A percentile compares a stretch with the other conserved stretches of the same genome.
These are phyloP conservation scores for Rubroboletus pulcherrimus DNA, from an alignment of 768 basidiomycete genomes.

Conservation along the genomic window DNA sequence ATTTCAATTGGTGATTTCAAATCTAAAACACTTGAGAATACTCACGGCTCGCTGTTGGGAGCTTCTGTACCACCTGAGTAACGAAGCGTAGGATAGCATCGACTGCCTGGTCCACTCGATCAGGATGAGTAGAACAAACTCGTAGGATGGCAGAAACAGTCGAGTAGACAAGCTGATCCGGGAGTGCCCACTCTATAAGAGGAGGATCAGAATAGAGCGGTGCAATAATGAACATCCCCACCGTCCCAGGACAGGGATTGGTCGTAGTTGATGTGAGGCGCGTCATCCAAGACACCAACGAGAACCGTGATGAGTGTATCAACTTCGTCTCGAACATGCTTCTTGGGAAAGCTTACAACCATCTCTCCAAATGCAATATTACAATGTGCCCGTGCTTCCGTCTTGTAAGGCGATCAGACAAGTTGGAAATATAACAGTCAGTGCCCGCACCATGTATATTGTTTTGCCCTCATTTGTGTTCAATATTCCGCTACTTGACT, in stretches of 20 bases:
- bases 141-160: constrained; percentile 74
- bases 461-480: constrained; percentile 16
- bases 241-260: constrained; percentile 77
- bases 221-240: constrained; percentile 28
- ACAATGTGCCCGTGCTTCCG: constrained; percentile 69
- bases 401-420: constrained; percentile 36
- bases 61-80: constrained; percentile 49
- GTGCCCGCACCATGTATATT: constrained; percentile 56
- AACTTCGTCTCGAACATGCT: constrained; percentile 47
- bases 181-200: constrained; percentile 74
- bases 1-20: neutral
- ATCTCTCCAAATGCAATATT: constrained; percentile 83
- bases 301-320: constrained; percentile 56
- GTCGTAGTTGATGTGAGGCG: constrained; percentile 77
- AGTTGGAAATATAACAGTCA: neutral
- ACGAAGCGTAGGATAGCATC: constrained; percentile 63
- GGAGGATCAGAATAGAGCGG: neutral
- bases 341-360: constrained; percentile 57
- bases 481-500: constrained; percentile 20
- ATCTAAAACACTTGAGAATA: neutral
- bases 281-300: constrained; percentile 63
- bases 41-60: constrained; percentile 55
- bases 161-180: constrained; percentile 79
- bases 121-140: constrained; percentile 51
- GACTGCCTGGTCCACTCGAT: constrained; percentile 48